Percentiles rank a stretch among this genome's conserved stretches.
Evolutionary conservation across 2,329 filamentous ascomycete genomes (phyloP).

Genomic region (Pestalotiopsis sp.): DNA sequence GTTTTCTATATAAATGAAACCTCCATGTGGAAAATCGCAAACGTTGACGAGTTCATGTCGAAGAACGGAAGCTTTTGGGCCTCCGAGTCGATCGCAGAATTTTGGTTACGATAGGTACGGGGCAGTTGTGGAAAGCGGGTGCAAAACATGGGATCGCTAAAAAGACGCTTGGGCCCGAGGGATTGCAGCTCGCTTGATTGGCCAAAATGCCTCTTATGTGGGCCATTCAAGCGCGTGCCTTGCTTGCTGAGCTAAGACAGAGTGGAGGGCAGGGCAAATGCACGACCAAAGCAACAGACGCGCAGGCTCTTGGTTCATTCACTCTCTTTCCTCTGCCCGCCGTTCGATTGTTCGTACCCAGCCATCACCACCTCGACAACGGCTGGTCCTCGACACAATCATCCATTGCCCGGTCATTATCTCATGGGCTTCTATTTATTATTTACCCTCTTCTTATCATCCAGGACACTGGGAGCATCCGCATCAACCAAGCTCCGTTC

Average conservation of each 20-base stretch:
- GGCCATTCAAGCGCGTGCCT: slow-evolving; percentile 9
- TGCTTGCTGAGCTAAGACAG: slow-evolving; percentile 16
- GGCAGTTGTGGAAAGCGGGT: slow-evolving; percentile 9
- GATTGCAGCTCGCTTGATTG: slow-evolving; percentile 25
- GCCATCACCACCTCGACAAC: background rate
- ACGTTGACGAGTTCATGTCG: slow-evolving; percentile 25
- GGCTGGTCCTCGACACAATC: background rate
- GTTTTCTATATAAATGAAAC: slow-evolving; percentile 12
- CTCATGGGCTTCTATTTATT: background rate
- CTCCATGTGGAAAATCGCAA: slow-evolving; percentile 12
- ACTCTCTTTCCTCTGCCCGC: background rate
- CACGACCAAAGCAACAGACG: slow-evolving; percentile 4
- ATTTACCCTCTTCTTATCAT: background rate
- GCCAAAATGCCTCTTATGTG: slow-evolving; percentile 9
- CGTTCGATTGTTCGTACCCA: background rate
- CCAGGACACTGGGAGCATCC: background rate
- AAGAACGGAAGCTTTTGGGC: slow-evolving; percentile 23
- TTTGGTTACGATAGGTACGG: slow-evolving; percentile 22
- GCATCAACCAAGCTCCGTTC: background rate
- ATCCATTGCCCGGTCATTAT: background rate
- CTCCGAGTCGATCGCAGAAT: slow-evolving; percentile 31
- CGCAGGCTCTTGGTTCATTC: background rate
- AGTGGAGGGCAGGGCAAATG: background rate
- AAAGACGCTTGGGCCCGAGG: slow-evolving; percentile 10
- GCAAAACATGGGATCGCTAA: slow-evolving; percentile 13